Percentiles rank a stretch among this genome's conserved stretches.
Evolutionary conservation across 2,329 filamentous ascomycete genomes (phyloP).

Genomic region (Beauveria pseudobassiana): DNA sequence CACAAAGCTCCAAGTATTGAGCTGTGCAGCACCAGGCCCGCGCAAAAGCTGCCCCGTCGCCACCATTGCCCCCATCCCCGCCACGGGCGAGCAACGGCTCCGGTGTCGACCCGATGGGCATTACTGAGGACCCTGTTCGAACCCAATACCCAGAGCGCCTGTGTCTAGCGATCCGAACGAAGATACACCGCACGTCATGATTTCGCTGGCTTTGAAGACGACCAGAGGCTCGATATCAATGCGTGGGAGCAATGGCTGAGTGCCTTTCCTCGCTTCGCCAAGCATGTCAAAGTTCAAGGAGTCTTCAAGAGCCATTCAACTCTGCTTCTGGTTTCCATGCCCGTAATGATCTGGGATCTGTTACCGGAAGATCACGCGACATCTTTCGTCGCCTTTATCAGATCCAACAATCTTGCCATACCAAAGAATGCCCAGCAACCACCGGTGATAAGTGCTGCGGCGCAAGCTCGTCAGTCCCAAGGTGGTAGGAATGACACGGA

Average conservation of each 20-base stretch:
- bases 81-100: constrained; percentile 20
- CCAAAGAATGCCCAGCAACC: constrained; percentile 19
- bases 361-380: constrained; percentile 50
- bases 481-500: constrained; percentile 18
- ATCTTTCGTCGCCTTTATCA: constrained; percentile 51
- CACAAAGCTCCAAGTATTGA: constrained; percentile 53
- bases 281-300: constrained; percentile 53
- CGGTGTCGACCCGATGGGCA: constrained; percentile 13
- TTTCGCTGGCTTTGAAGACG: constrained; percentile 50
- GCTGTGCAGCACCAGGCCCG: constrained; percentile 30
- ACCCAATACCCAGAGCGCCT: background rate
- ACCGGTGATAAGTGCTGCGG: constrained; percentile 16
- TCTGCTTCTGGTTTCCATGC: constrained; percentile 48
- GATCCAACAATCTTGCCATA: constrained; percentile 46
- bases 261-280: constrained; percentile 48
- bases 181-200: constrained; percentile 52
- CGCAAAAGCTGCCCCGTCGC: constrained; percentile 26
- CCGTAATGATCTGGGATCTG: constrained; percentile 53
- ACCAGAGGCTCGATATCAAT: constrained; percentile 48
- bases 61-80: constrained; percentile 20
- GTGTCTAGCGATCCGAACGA: constrained; percentile 39
- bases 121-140: constrained; percentile 17
- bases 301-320: constrained; percentile 56
- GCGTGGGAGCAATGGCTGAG: constrained; percentile 52
- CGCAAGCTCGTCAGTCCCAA: constrained; percentile 16